Base-by-base conservation (phyloP, 2,329 filamentous ascomycete genomes). In the Sphaerulina musiva region DNA sequence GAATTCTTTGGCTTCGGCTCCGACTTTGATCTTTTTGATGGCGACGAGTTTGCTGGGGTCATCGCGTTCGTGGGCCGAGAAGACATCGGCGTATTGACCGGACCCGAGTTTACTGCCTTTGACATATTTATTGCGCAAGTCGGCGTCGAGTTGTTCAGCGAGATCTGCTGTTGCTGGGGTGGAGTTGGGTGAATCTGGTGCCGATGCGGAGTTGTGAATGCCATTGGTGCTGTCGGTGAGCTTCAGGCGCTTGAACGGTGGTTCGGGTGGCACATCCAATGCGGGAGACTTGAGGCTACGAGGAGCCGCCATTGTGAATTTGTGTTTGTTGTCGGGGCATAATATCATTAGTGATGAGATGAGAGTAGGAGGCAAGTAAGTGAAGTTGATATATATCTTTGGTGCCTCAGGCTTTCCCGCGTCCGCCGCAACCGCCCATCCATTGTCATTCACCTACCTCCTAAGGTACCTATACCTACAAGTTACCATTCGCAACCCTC, bases 41-140 rank as follows among this genome's bases (percentile, higher is more conserved):
- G 93, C 93, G 59, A 98, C 88, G 51, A 87, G 81, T 41, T 82
- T 80, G 34, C 79, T 78, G 5, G 89, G 86, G 64, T 93, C 83
- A 55, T 74, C 69, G 59, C 84, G 82, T 44, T 93, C 80, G 72
- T 92, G 87, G 49, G 91, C 93, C 50, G 91, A 83, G 76, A 90
- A 96, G 66, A 98, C 93, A 66, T 95, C 85, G 69, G 93, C 93
- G 71, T 98, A 98, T 60, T 93, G 97, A 76, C 93, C 93, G 73
- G 95, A 89, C 70, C 93, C 93, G 56, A 98, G 82, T 69, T 93
- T 93, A 70, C 87, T 90, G 67, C 89, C 89, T 76, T 95, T 95
- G 61, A 93, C 81, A 70, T 95, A 98, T 77, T 93, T 95, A 62
- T 81, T 80, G 71, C 90, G 89, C 66, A 76, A 71, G 36, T 73